A percentile compares a stretch with the other conserved stretches of the same genome.
Conservation (phyloP, 1,139 yeast genomes). For the Blastobotrys malaysiensis region DNA sequence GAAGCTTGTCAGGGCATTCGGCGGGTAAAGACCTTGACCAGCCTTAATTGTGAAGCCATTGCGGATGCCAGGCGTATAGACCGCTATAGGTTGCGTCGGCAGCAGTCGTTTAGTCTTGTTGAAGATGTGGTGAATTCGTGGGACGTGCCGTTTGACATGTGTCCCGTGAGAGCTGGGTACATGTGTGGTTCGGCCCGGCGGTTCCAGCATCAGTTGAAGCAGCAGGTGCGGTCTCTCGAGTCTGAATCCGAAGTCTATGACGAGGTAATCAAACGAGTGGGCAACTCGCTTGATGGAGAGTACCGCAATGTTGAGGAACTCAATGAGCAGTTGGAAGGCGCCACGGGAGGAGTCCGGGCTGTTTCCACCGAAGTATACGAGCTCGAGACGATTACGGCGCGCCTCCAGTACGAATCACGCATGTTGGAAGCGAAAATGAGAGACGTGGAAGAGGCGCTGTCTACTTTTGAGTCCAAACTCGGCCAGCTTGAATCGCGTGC, state of each 20-base stretch:
- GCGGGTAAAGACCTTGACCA: background rate
- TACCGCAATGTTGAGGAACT: conserved; percentile 14
- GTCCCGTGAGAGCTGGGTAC: conserved; percentile 16
- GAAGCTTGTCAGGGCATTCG: background rate
- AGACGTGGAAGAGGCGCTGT: conserved; percentile 74
- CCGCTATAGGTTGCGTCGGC: conserved; percentile 15
- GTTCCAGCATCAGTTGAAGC: conserved; percentile 9
- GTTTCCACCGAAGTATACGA: conserved; percentile 52
- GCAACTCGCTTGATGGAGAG: conserved; percentile 14
- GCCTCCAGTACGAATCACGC: conserved; percentile 74
- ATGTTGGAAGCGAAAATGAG: conserved; percentile 65
- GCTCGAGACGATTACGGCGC: conserved; percentile 64
- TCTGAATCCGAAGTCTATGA: conserved; percentile 5
- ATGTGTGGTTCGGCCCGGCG: conserved; percentile 1
- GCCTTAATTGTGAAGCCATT: background rate
- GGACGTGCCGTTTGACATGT: conserved; percentile 29
- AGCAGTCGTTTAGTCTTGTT: conserved; percentile 41
- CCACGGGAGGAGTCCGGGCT: conserved; percentile 21
- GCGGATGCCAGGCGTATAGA: conserved; percentile 7
- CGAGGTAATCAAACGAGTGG: background rate
- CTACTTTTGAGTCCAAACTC: conserved; percentile 43
- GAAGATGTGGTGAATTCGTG: conserved; percentile 37
- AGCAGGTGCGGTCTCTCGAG: conserved; percentile 14
- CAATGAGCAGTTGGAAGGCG: conserved; percentile 17
- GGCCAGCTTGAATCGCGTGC: conserved; percentile 34